phyloP scores from a whole-genome alignment of 805 yeast species.

The Candida xyloterini region DNA sequence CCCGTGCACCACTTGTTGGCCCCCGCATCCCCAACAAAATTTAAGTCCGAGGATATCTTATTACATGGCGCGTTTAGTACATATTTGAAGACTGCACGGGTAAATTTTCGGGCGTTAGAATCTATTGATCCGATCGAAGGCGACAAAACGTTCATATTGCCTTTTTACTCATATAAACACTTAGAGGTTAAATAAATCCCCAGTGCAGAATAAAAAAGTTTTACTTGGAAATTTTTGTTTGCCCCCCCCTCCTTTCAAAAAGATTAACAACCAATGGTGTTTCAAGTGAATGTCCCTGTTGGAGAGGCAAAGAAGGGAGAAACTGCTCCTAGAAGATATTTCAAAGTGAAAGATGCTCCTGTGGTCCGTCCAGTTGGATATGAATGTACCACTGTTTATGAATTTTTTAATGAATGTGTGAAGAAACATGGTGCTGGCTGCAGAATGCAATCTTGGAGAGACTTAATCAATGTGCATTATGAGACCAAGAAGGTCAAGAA shows the following conservation, averaged over 20 bases:
- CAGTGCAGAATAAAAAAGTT: slow-evolving; percentile 5
- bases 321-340: slow-evolving; percentile 77
- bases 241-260: not conserved
- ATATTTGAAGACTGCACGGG: no score
- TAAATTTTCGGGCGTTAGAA: no score
- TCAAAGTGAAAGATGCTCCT: slow-evolving; percentile 43
- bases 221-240: slow-evolving; percentile 1
- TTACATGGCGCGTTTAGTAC: no score
- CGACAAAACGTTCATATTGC: no score
- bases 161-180: no score
- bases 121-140: no score
- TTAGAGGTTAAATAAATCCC: no score
- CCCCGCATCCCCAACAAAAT: slow-evolving; percentile 6
- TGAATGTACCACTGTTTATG: slow-evolving; percentile 67
- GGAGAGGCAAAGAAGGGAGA: slow-evolving; percentile 74
- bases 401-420: slow-evolving; percentile 61
- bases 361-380: slow-evolving; percentile 60
- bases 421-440: slow-evolving; percentile 49
- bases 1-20: slow-evolving; percentile 8
- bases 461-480: slow-evolving; percentile 64
- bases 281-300: slow-evolving; percentile 51
- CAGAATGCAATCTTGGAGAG: slow-evolving; percentile 74
- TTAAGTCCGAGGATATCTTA: not conserved
- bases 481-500: slow-evolving; percentile 76
- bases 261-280: slow-evolving; percentile 22